Base-by-base conservation (phyloP, 345 rosid species). In the Lepidium sativum region DNA sequence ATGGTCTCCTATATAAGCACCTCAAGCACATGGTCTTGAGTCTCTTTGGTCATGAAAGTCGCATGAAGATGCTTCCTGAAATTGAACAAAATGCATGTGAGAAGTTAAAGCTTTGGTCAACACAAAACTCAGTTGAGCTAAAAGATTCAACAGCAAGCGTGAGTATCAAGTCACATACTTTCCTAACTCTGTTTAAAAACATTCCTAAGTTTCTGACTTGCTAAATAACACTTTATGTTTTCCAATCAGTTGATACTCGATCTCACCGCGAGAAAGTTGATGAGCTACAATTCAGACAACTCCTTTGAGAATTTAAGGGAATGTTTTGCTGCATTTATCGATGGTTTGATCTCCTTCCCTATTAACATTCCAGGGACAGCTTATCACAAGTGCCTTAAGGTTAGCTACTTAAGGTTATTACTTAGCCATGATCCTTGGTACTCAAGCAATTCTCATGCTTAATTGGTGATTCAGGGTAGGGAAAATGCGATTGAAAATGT, bases 1-100 rank as follows among this genome's bases (percentile, higher is more conserved):
- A 92, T 44, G 98, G 96, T 10, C 82, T 86, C 77, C 80, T 92
- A 84, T 82, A 85, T 75, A 92, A 82, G 78, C 85, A 92, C 79
- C 86, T 88, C 1, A 92, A 85, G 73, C 83, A 81, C 75, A 85
- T 92, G 92, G 87, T 92, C 80, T 84, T 92, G 37, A 77, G 75
- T 75, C 87, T 86, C 54, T 85, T 86, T 74, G 96, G 96, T 54
- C 84, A 87, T 42, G 91, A 81, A 63, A 80, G 85, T 77, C 90
- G 86, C 5, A 81, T 82, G 69, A 85, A 82, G 70, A 89, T 88
- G 92, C 79, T 92, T 52, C 85, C 87, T 40, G 91, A 89, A 80
- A 75, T 89, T 50, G 91, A 92, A 67, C 54, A 51, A 31, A 72
- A 73, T 60, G 85, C 95, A 35, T 55, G 70, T 11, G 69, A 63